phyloP scores from a whole-genome alignment of 2,329 filamentous ascomycete species.

The Aspergillus brasiliensis region DNA sequence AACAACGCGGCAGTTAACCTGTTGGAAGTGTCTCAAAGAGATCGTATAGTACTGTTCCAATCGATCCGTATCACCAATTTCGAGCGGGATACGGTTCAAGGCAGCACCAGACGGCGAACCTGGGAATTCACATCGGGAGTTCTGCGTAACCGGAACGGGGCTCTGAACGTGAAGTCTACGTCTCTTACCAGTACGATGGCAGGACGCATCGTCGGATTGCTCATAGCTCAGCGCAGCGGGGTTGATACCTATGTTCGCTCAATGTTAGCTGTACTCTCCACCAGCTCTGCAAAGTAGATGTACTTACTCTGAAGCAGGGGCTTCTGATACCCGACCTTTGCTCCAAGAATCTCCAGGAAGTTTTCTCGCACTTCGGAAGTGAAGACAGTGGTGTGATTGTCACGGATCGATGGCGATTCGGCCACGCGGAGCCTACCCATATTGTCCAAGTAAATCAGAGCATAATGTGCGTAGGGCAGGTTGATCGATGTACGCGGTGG shows the following conservation, averaged over 20 bases:
- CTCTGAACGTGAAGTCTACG: conserved; percentile 27
- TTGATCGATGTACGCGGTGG: conserved; percentile 27
- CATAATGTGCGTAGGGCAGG: conserved; percentile 37
- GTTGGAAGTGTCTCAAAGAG: conserved; percentile 48
- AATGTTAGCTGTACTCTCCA: neutral
- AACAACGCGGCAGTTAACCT: conserved; percentile 49
- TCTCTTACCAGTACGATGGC: conserved; percentile 32
- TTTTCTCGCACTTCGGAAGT: conserved; percentile 37
- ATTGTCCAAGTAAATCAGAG: conserved; percentile 40
- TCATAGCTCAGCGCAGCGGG: conserved; percentile 23
- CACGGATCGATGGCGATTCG: conserved; percentile 37
- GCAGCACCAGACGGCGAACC: conserved; percentile 21
- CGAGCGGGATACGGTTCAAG: conserved; percentile 32
- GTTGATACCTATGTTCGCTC: conserved; percentile 16
- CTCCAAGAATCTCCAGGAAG: conserved; percentile 38
- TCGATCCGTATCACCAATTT: conserved; percentile 43
- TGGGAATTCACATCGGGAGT: conserved; percentile 26
- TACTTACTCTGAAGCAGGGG: conserved; percentile 32
- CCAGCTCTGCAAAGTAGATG: too few relatives aligned
- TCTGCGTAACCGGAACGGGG: conserved; percentile 19
- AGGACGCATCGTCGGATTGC: conserved; percentile 12
- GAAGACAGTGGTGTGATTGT: conserved; percentile 34
- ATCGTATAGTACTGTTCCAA: conserved; percentile 44
- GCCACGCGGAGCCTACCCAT: conserved; percentile 36
- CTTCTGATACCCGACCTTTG: conserved; percentile 32